Percentiles rank a stretch among this genome's conserved stretches.
phyloP scores from a whole-genome alignment of 805 yeast species.

The Yamadazyma takamatsuzukensis region DNA sequence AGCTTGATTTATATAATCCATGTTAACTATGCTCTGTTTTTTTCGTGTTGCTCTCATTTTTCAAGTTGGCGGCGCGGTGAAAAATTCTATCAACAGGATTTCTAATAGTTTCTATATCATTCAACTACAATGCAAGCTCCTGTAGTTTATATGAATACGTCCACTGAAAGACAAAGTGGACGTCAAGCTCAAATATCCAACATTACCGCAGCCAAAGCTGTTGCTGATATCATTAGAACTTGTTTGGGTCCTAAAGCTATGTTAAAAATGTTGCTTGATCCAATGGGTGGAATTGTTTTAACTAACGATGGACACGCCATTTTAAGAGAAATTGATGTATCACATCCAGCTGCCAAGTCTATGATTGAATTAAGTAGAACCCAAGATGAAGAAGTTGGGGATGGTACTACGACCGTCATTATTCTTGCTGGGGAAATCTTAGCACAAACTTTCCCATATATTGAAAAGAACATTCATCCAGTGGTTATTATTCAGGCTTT shows the following conservation, averaged over 20 bases:
- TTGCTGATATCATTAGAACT: slow-evolving; percentile 94
- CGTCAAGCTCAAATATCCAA: slow-evolving; percentile 96
- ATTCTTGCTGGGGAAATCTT: slow-evolving; percentile 95
- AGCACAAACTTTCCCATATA: slow-evolving; percentile 91
- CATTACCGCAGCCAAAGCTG: slow-evolving; percentile 99
- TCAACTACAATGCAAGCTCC: slow-evolving; percentile 42
- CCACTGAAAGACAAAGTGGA: slow-evolving; percentile 91
- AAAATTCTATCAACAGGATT: neutral
- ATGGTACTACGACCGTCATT: slow-evolving; percentile 96
- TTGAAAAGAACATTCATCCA: slow-evolving; percentile 94
- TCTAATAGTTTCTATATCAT: too few species aligned
- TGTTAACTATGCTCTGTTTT: too few species aligned
- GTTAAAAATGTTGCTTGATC: slow-evolving; percentile 96
- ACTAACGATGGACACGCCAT: slow-evolving; percentile 99
- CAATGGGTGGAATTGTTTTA: slow-evolving; percentile 92
- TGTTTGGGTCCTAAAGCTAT: slow-evolving; percentile 99
- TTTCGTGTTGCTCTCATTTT: too few species aligned
- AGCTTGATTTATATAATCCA: slow-evolving; percentile 30
- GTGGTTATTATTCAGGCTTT: slow-evolving; percentile 93
- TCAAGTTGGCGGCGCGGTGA: neutral
- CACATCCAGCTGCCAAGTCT: slow-evolving; percentile 98
- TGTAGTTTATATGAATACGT: slow-evolving; percentile 57
- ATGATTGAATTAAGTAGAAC: slow-evolving; percentile 97
- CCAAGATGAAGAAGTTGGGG: slow-evolving; percentile 98
- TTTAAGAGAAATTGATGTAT: slow-evolving; percentile 91